phyloP scores from a whole-genome alignment of 768 basidiomycete genomes.

The Auriscalpium microsporum region DNA sequence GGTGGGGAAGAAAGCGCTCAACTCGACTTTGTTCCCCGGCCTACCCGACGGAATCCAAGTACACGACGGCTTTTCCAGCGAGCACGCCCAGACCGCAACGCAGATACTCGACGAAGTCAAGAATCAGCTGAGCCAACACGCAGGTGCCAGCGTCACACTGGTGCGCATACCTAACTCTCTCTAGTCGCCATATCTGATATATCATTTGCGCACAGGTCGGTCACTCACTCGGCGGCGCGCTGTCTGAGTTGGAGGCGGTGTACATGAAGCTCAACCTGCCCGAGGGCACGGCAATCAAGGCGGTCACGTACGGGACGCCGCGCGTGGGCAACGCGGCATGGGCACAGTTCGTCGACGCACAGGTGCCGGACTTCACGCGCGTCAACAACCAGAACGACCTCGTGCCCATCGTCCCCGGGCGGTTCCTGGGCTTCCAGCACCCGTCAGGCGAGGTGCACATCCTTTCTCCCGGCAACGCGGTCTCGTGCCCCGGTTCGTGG shows the following conservation, averaged over 20 bases:
- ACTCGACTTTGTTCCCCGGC: slow-evolving; percentile 7
- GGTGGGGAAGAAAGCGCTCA: neutral
- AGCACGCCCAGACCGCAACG: slow-evolving; percentile 9
- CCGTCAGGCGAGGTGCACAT: slow-evolving; percentile 10
- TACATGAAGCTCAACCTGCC: slow-evolving; percentile 15
- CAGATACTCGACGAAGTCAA: slow-evolving; percentile 11
- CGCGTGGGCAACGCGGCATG: slow-evolving; percentile 9
- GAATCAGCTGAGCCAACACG: slow-evolving; percentile 2
- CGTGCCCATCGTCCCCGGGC: slow-evolving; percentile 10
- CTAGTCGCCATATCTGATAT: no score
- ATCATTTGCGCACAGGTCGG: neutral
- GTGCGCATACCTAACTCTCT: neutral
- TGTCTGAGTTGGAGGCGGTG: slow-evolving; percentile 12
- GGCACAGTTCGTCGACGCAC: slow-evolving; percentile 9
- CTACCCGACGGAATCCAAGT: neutral
- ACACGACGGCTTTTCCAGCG: slow-evolving; percentile 5
- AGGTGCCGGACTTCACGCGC: slow-evolving; percentile 9
- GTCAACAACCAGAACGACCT: slow-evolving; percentile 11
- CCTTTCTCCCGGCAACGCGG: neutral
- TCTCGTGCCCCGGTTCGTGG: slow-evolving; percentile 6
- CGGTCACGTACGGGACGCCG: slow-evolving; percentile 14
- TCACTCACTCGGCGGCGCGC: slow-evolving; percentile 13
- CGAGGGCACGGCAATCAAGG: slow-evolving; percentile 4
- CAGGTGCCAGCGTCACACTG: slow-evolving; percentile 5
- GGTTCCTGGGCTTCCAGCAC: slow-evolving; percentile 8